A percentile compares a stretch with the other conserved stretches of the same genome.
Evolutionary conservation across 2,329 filamentous ascomycete genomes (phyloP).

Genomic region (Apiospora marii): DNA sequence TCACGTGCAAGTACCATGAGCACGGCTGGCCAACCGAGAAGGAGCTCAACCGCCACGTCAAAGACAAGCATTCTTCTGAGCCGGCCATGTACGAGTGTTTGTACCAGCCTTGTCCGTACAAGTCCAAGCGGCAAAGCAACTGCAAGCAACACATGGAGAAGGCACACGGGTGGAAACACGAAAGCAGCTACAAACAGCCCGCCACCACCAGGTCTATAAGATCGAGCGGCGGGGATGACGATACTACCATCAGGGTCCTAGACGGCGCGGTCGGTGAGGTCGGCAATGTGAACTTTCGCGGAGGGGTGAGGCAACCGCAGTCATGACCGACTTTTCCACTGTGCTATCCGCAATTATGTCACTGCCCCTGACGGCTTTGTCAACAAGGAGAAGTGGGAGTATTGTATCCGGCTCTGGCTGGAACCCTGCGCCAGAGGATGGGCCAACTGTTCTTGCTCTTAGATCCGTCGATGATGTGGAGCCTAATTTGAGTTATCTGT

Average conservation of each 20-base stretch:
- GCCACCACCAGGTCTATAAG: too few relatives aligned
- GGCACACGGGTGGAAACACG: slow-evolving; percentile 76
- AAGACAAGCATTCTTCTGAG: slow-evolving; percentile 91
- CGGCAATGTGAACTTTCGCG: too few relatives aligned
- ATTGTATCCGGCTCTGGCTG: too few relatives aligned
- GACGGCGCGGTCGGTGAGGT: too few relatives aligned
- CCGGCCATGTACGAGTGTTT: slow-evolving; percentile 86
- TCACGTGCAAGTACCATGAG: slow-evolving; percentile 87
- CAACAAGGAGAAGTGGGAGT: background rate
- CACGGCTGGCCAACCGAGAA: slow-evolving; percentile 98
- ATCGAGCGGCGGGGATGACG: too few relatives aligned
- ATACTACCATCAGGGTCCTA: background rate
- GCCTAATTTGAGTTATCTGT: accelerated
- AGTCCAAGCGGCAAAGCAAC: slow-evolving; percentile 94
- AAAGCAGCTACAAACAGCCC: too few relatives aligned
- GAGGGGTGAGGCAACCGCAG: background rate
- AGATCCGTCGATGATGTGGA: background rate
- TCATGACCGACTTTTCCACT: background rate
- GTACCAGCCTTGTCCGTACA: slow-evolving; percentile 86
- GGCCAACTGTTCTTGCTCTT: background rate
- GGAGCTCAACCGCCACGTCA: slow-evolving; percentile 93
- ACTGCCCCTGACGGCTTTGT: background rate
- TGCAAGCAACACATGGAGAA: slow-evolving; percentile 99
- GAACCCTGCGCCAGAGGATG: background rate
- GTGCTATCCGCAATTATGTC: background rate